These are phyloP conservation scores for Rhodosporidiobolus sp. DNA, from an alignment of 768 basidiomycete species.

Conservation along the genomic window DNA sequence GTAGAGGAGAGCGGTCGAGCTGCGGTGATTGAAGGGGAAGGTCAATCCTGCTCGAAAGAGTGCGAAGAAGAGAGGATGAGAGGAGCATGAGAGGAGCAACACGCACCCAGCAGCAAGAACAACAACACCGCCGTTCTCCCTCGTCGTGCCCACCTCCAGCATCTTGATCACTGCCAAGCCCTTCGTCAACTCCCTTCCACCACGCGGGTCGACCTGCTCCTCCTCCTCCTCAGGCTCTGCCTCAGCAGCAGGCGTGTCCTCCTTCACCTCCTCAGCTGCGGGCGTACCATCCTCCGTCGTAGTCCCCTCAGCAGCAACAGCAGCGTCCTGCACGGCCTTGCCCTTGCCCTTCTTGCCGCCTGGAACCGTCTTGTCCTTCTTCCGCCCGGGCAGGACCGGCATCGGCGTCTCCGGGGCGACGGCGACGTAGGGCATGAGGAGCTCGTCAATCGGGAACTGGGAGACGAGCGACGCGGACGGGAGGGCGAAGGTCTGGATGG, in stretches of 20 bases:
- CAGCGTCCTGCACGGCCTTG: neutral
- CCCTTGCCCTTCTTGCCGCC: conserved; percentile 14
- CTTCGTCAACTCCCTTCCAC: conserved; percentile 18
- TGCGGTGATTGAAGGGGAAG: neutral
- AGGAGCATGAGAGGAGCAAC: neutral
- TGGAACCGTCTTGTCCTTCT: conserved; percentile 23
- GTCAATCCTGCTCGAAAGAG: neutral
- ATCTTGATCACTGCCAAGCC: conserved; percentile 37
- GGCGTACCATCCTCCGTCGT: conserved; percentile 1
- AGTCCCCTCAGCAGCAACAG: neutral
- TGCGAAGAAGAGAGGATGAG: neutral
- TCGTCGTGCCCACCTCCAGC: conserved; percentile 21
- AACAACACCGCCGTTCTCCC: conserved; percentile 26
- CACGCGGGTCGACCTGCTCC: neutral
- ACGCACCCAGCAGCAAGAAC: conserved; percentile 31
- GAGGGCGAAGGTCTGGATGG: conserved; percentile 77
- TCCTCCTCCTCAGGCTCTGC: neutral
- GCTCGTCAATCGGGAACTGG: conserved; percentile 17
- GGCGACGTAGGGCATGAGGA: conserved; percentile 13
- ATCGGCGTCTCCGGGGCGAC: conserved; percentile 22
- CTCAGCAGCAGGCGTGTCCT: neutral
- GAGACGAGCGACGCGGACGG: conserved; percentile 48
- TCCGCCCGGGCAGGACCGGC: conserved; percentile 11
- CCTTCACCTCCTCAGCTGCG: neutral
- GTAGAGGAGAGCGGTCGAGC: conserved; percentile 33